Evolutionary conservation across 306 rosid species (phyloP).

Genomic region (Pterocarpus santalinus): DNA sequence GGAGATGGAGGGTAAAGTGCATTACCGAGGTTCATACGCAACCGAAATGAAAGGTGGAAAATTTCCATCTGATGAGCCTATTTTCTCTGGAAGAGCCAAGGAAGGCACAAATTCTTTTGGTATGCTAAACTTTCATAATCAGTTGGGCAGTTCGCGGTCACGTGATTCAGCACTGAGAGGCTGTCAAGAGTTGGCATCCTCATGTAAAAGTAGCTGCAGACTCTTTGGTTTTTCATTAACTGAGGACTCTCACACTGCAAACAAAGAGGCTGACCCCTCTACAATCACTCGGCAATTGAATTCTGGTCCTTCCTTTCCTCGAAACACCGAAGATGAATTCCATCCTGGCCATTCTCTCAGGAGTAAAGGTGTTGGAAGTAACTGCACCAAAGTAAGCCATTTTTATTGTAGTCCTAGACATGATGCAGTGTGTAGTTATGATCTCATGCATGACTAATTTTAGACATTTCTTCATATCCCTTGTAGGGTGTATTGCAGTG

Average conservation of each 20-base stretch:
- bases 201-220: slow-evolving; percentile 83
- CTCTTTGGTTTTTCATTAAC: slow-evolving; percentile 94
- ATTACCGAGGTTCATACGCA: slow-evolving; percentile 37
- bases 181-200: slow-evolving; percentile 60
- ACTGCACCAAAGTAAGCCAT: slow-evolving; percentile 69
- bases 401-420: slow-evolving; percentile 28
- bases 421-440: not conserved
- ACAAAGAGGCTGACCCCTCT: slow-evolving; percentile 51
- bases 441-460: not conserved
- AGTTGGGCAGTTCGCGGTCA: slow-evolving; percentile 45
- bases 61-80: slow-evolving; percentile 43
- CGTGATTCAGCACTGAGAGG: slow-evolving; percentile 50
- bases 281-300: slow-evolving; percentile 55
- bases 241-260: slow-evolving; percentile 61
- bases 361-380: slow-evolving; percentile 65
- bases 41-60: slow-evolving; percentile 58
- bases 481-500: slow-evolving; percentile 60
- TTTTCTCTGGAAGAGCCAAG: slow-evolving; percentile 39
- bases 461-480: slow-evolving; percentile 19
- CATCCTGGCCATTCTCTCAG: slow-evolving; percentile 61
- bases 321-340: slow-evolving; percentile 63
- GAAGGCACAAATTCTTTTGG: slow-evolving; percentile 46
- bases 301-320: slow-evolving; percentile 60
- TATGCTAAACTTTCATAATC: slow-evolving; percentile 41
- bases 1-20: slow-evolving; percentile 48